Evolutionary conservation across 2,329 filamentous ascomycete genomes (phyloP).

Genomic region (Xylariaceae sp.): DNA sequence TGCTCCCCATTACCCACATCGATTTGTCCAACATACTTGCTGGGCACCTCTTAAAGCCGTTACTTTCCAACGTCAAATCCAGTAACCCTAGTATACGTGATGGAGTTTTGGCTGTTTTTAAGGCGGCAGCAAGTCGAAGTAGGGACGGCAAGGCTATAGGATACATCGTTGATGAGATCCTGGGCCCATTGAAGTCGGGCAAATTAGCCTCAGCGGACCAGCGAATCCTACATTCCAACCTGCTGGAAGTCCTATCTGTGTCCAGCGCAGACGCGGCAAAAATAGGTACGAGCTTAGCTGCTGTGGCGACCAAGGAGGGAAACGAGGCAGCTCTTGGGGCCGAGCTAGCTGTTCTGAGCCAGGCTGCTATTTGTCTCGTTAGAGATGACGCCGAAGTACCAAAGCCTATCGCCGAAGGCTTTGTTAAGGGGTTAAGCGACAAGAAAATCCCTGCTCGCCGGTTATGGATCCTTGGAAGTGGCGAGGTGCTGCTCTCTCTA

Average conservation of each 20-base stretch:
- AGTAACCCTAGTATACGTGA: constrained; percentile 79
- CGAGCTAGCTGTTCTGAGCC: constrained; percentile 74
- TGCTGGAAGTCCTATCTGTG: constrained; percentile 70
- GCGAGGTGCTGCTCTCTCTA: constrained; percentile 70
- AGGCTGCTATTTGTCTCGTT: constrained; percentile 68
- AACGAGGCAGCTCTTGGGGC: constrained; percentile 82
- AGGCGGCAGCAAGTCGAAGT: constrained; percentile 60
- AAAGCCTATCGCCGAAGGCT: constrained; percentile 70
- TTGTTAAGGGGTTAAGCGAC: constrained; percentile 82
- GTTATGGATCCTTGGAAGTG: constrained; percentile 78
- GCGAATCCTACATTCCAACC: constrained; percentile 79
- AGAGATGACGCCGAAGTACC: constrained; percentile 65
- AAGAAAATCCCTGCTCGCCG: constrained; percentile 81
- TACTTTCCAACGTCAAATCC: constrained; percentile 91
- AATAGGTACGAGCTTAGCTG: constrained; percentile 68
- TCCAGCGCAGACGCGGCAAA: constrained; percentile 68
- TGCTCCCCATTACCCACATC: constrained; percentile 68
- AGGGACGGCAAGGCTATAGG: constrained; percentile 62
- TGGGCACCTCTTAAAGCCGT: constrained; percentile 78
- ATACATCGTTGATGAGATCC: constrained; percentile 77
- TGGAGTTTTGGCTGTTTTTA: constrained; percentile 78
- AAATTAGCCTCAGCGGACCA: constrained; percentile 89
- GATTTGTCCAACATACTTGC: constrained; percentile 80
- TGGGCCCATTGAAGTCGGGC: constrained; percentile 78
- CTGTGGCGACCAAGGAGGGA: constrained; percentile 79